Conservation (phyloP, 441 rosid genomes). For the Populus hybrid region DNA sequence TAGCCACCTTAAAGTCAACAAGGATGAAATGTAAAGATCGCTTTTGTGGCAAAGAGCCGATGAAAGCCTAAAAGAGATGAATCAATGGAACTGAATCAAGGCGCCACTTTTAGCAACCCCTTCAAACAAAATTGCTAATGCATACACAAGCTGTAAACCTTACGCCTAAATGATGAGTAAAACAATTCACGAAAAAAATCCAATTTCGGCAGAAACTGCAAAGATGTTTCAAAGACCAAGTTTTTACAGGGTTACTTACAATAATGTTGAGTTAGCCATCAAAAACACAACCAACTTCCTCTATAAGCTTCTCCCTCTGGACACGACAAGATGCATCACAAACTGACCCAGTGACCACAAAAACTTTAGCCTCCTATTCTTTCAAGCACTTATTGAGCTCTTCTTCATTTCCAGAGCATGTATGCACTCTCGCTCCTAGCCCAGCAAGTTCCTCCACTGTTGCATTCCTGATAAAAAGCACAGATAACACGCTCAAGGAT, state of each 20-base stretch:
- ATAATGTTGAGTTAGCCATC: conserved; percentile 27
- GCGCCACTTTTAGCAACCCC: too few species aligned
- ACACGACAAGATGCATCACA: conserved; percentile 24
- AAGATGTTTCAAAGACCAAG: not conserved
- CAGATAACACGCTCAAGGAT: not conserved
- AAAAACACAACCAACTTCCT: conserved; percentile 21
- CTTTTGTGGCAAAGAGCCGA: too few species aligned
- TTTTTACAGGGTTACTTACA: conserved; percentile 13
- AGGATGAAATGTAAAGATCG: too few species aligned
- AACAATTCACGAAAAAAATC: not conserved
- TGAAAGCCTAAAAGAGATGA: too few species aligned
- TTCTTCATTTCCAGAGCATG: conserved; percentile 27
- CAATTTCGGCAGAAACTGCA: not conserved
- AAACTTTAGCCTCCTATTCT: conserved; percentile 26
- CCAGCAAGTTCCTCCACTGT: conserved; percentile 29
- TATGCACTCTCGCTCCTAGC: conserved; percentile 30
- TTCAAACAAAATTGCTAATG: too few species aligned
- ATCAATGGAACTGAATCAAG: too few species aligned
- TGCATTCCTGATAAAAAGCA: conserved; percentile 14
- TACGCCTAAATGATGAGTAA: not conserved
- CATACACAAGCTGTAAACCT: not conserved
- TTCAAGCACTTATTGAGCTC: conserved; percentile 24
- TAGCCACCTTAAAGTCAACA: too few species aligned
- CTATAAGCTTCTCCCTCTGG: conserved; percentile 23
- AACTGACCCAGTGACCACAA: conserved; percentile 26